Percentiles rank a stretch among this genome's conserved stretches.
Evolutionary conservation across 495 filamentous ascomycete genomes (phyloP).

Genomic region (Tuber umbilicatum): DNA sequence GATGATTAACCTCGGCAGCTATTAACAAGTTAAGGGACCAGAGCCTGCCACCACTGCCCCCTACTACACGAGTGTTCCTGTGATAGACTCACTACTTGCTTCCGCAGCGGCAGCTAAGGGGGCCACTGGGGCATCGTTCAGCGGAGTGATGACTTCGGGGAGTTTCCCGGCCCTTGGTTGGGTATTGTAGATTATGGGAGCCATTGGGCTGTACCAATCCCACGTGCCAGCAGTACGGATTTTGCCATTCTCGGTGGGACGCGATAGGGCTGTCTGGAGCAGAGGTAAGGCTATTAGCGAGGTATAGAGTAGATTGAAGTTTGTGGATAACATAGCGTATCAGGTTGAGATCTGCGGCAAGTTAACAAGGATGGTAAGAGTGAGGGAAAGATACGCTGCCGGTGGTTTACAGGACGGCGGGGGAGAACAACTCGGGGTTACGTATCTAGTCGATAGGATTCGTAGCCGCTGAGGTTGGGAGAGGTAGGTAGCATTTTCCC

Average conservation of each 20-base stretch:
- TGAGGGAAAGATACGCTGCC: background rate
- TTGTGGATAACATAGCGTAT: background rate
- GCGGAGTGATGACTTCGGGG: background rate
- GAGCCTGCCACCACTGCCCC: background rate
- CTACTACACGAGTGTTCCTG: no score
- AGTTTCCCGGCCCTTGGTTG: background rate
- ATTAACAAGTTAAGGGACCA: background rate
- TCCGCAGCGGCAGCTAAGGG: background rate
- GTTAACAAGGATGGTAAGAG: background rate
- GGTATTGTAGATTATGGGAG: background rate
- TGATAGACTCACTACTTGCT: no score
- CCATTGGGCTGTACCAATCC: background rate
- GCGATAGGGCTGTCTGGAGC: background rate
- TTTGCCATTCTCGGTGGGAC: background rate
- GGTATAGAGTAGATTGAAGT: background rate
- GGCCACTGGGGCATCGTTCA: background rate
- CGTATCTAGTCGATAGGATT: background rate
- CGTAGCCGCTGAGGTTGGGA: background rate
- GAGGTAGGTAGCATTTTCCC: background rate
- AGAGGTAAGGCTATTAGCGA: background rate
- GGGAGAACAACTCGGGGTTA: background rate
- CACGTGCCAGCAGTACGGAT: background rate
- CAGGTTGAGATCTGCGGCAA: background rate
- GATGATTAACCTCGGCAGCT: background rate
- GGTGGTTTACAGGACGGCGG: background rate